Percentiles rank a stretch among this genome's conserved stretches.
These are phyloP conservation scores for Aspergillus jensenii DNA, from an alignment of 2,329 filamentous ascomycete species.

Conservation along the genomic window DNA sequence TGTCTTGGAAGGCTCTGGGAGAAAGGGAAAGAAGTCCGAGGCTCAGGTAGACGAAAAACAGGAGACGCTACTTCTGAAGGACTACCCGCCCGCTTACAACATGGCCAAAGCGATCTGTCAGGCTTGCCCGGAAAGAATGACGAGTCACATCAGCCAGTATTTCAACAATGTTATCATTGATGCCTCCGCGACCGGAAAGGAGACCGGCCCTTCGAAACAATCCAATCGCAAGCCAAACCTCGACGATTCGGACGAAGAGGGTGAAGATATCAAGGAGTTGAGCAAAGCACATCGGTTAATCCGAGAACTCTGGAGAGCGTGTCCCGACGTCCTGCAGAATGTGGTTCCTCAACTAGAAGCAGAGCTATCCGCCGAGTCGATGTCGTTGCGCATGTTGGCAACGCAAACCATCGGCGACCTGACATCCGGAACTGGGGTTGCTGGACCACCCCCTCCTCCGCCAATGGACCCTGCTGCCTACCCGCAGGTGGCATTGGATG, in stretches of 20 bases:
- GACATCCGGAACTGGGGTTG: constrained; percentile 87
- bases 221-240: constrained; percentile 49
- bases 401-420: constrained; percentile 95
- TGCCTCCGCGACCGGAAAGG: constrained; percentile 63
- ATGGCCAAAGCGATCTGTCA: constrained; percentile 96
- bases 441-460: constrained; percentile 74
- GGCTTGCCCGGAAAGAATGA: constrained; percentile 87
- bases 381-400: constrained; percentile 80
- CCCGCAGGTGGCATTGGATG: constrained; percentile 58
- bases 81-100: constrained; percentile 88
- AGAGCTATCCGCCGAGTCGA: constrained; percentile 85
- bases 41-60: constrained; percentile 70
- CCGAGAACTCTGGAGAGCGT: constrained; percentile 89
- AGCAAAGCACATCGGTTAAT: constrained; percentile 86
- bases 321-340: constrained; percentile 83
- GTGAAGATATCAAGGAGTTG: constrained; percentile 82
- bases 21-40: constrained; percentile 56
- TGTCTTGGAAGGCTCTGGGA: constrained; percentile 51
- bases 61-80: constrained; percentile 78
- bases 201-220: constrained; percentile 51
- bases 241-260: constrained; percentile 67
- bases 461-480: constrained; percentile 79
- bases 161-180: constrained; percentile 97
- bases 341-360: constrained; percentile 92
- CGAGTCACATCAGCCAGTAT: constrained; percentile 89